These are phyloP conservation scores for Apiotrichum domesticum DNA, from an alignment of 1,284 basidiomycete genomes.

Conservation along the genomic window DNA sequence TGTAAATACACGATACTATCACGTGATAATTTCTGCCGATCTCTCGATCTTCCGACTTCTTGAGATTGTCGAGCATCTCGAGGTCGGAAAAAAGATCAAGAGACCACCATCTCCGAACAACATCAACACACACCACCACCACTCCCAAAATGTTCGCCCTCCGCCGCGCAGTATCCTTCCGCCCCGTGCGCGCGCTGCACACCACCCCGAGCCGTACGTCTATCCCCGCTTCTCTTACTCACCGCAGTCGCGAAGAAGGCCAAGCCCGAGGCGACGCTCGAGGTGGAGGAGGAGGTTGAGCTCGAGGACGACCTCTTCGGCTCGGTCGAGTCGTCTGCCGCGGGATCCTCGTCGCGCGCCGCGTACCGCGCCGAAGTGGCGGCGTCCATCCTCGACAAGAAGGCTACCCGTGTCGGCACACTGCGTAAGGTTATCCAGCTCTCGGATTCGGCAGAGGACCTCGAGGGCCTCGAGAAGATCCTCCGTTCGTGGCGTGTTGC, in stretches of 20 bases:
- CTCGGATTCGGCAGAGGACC: constrained; percentile 12
- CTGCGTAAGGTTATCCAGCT: constrained; percentile 19
- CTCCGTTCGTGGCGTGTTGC: constrained; percentile 15
- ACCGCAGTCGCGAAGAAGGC: constrained; percentile 7
- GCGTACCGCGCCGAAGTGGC: constrained; percentile 3
- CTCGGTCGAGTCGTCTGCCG: not conserved
- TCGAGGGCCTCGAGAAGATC: constrained; percentile 12
- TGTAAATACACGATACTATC: too few relatives aligned
- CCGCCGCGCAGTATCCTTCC: constrained; percentile 4
- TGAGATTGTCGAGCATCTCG: too few relatives aligned
- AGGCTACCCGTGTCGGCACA: constrained; percentile 8
- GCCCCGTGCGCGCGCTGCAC: constrained; percentile 13
- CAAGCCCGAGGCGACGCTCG: constrained; percentile 3
- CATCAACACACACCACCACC: not conserved
- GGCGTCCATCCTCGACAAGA: constrained; percentile 3
- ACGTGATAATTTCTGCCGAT: too few relatives aligned
- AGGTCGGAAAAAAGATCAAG: too few relatives aligned
- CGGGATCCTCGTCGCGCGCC: constrained; percentile 2
- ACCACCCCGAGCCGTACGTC: constrained; percentile 6
- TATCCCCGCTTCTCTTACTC: not conserved
- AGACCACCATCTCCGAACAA: not conserved
- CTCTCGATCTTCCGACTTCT: too few relatives aligned
- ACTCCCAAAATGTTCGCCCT: constrained; percentile 11
- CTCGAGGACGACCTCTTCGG: constrained; percentile 14
- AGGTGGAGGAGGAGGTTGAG: constrained; percentile 4